Evolutionary conservation across 2,329 filamentous ascomycete genomes (phyloP), one percentile per base, ranked within the genome.

Genomic region (Cadophora malorum): DNA sequence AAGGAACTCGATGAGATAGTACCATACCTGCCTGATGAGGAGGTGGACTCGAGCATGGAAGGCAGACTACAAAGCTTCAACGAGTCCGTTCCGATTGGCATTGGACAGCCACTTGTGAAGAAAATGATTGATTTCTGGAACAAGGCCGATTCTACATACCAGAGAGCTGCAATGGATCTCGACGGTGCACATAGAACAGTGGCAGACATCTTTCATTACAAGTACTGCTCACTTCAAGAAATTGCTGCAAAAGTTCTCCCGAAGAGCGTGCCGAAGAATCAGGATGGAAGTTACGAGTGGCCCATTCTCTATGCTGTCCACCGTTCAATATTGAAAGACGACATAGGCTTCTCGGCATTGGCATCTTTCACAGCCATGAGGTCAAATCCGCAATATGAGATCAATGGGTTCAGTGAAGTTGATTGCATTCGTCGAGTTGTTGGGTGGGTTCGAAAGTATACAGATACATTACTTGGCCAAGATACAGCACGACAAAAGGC

Each of bases 221-320:
- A 80, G 10, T 84, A 74, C 67, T 72, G 69, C 25, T 83, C 80
- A 6, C 75, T 86, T 31, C 72, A 79, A 0, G 80, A 82, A 21
- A 82, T 85, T 53, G 80, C 84, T 0, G 77, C 79, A 41, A 79
- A 75, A 8, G 73, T 86, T 28, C 82, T 65, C 64, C 71, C 72
- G 70, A 69, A 14, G 25, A 60, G 47, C 6, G 64, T 75, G 16
- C 68, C 75, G 35, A 71, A 63, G 47, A 31, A 63, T 10, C 28
- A 71, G 1, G 76, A 78, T 25, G 78, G 77, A 1, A 79, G 78
- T 10, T 84, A 84, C 64, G 79, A 83, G 0, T 71, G 83, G 0
- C 74, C 82, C 33, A 83, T 85, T 9, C 79, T 93, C 5, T 91
- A 93, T 74, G 91, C 92, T 4, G 87, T 94, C 7, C 90, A 93